Percentiles rank a stretch among this genome's conserved stretches.
phyloP scores from a whole-genome alignment of 1,139 yeast species.

The Cylindricascospora bacillispora region DNA sequence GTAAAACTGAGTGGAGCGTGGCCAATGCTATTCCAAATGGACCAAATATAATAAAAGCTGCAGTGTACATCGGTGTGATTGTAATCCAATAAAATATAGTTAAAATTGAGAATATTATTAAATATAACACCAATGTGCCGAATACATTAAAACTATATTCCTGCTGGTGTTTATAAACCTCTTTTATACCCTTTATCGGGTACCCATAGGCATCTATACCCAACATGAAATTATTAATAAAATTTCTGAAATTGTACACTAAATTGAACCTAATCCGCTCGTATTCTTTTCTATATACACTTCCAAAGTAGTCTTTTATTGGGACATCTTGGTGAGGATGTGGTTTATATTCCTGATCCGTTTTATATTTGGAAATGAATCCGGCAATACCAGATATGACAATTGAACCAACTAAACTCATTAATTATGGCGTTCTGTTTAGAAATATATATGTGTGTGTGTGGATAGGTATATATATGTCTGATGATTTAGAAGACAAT shows the following conservation, averaged over 20 bases:
- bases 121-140: conserved; percentile 11
- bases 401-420: conserved; percentile 24
- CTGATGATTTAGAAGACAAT: no score
- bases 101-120: conserved; percentile 11
- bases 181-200: conserved; percentile 17
- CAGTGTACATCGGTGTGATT: conserved; percentile 22
- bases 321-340: no score
- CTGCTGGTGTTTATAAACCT: conserved; percentile 9
- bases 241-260: no score
- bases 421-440: conserved; percentile 5
- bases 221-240: conserved; percentile 8
- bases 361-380: conserved; percentile 15
- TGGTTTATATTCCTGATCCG: no score
- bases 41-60: conserved; percentile 20
- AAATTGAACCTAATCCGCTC: no score
- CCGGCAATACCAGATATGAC: conserved; percentile 21
- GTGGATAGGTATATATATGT: no score
- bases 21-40: conserved; percentile 22
- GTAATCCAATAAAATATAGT: conserved; percentile 20
- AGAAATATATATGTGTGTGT: no score
- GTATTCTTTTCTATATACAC: no score
- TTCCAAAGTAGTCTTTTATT: no score
- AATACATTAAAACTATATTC: conserved; percentile 10
- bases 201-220: conserved; percentile 15
- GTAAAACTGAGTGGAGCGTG: conserved; percentile 19